A percentile compares a stretch with the other conserved stretches of the same genome.
These are phyloP conservation scores for Chaetomium globosum DNA, from an alignment of 2,329 filamentous ascomycete species.

Conservation along the genomic window DNA sequence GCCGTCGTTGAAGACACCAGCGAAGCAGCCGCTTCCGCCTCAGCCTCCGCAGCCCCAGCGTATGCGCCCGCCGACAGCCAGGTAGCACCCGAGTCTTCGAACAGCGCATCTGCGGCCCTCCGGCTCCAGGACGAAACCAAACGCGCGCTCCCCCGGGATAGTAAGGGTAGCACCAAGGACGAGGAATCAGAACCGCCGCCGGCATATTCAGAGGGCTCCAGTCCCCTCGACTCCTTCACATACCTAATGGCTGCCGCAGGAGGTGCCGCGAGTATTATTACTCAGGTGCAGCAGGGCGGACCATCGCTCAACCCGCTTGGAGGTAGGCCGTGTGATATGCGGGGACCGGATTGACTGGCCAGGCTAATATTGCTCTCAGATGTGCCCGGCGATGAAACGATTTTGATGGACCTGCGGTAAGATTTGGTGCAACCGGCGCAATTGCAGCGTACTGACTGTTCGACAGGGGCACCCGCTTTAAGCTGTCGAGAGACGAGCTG, in stretches of 20 bases:
- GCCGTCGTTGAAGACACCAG: conserved; percentile 45
- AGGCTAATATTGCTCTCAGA: conserved; percentile 49
- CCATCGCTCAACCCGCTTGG: conserved; percentile 87
- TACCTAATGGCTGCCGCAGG: conserved; percentile 98
- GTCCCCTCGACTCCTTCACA: conserved; percentile 86
- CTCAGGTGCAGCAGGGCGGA: conserved; percentile 93
- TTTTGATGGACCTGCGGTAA: conserved; percentile 91
- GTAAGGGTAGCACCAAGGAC: conserved; percentile 67
- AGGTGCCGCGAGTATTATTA: conserved; percentile 97
- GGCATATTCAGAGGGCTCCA: conserved; percentile 92
- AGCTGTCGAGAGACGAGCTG: conserved; percentile 90
- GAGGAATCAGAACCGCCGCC: conserved; percentile 91
- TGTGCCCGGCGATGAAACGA: conserved; percentile 88
- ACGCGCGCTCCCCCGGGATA: conserved; percentile 78
- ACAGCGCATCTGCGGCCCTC: conserved; percentile 31
- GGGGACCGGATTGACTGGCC: neutral
- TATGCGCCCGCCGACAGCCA: conserved; percentile 43
- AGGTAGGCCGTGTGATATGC: conserved; percentile 57
- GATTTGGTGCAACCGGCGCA: conserved; percentile 34
- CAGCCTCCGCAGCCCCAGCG: conserved; percentile 54
- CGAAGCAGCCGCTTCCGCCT: conserved; percentile 32
- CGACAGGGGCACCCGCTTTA: conserved; percentile 84
- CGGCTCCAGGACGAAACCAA: conserved; percentile 71
- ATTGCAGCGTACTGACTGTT: conserved; percentile 31
- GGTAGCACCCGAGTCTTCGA: conserved; percentile 33